phyloP scores from a whole-genome alignment of 257 asterid species.

The Rauvolfia tetraphylla region DNA sequence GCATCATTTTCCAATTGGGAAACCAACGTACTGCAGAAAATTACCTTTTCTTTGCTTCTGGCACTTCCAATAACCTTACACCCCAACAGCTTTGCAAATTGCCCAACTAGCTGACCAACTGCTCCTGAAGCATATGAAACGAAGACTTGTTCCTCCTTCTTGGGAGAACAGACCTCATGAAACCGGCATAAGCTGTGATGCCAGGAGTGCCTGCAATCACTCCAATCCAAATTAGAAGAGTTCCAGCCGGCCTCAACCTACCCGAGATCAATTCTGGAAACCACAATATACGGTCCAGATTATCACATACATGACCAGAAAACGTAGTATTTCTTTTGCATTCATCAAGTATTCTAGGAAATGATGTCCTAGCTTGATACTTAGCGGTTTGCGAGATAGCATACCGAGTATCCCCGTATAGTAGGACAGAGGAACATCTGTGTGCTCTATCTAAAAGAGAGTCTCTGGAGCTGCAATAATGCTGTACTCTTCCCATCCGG shows the following conservation, averaged over 20 bases:
- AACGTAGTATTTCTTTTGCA: no score
- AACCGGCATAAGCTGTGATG: slow-evolving; percentile 23
- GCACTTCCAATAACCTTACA: slow-evolving; percentile 30
- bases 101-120: slow-evolving; percentile 30
- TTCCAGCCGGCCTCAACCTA: no score
- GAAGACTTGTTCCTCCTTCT: slow-evolving; percentile 17
- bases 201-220: slow-evolving; percentile 21
- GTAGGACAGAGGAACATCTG: slow-evolving; percentile 42
- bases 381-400: background rate
- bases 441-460: slow-evolving; percentile 34
- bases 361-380: no score
- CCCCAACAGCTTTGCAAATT: slow-evolving; percentile 23
- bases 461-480: slow-evolving; percentile 10
- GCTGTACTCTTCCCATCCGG: slow-evolving; percentile 64
- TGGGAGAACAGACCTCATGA: slow-evolving; percentile 16
- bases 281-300: no score
- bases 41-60: slow-evolving; percentile 23
- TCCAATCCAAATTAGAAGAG: no score
- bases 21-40: background rate
- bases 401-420: slow-evolving; percentile 44
- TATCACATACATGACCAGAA: no score
- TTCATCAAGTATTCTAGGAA: no score
- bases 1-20: no score
- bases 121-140: slow-evolving; percentile 24
- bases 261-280: no score